These are phyloP conservation scores for Senecio squalidus DNA, from an alignment of 140 eudicot species.

Conservation along the genomic window DNA sequence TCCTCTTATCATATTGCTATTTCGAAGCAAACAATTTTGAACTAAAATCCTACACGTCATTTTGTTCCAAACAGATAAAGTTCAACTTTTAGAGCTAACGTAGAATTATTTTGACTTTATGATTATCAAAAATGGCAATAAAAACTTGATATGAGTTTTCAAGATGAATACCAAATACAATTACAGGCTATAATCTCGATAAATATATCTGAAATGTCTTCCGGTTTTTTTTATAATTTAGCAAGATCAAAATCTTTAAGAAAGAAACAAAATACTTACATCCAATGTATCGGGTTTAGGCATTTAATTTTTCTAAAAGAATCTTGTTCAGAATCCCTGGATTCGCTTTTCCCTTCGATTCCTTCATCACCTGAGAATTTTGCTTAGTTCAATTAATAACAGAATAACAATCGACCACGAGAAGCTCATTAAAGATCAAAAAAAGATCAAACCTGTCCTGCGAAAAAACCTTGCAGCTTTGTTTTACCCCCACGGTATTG, in stretches of 20 bases:
- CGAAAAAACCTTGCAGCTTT: conserved; percentile 78
- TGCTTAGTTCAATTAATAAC: conserved; percentile 5
- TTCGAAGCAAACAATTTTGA: too few species aligned
- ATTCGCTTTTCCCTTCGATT: conserved; percentile 93
- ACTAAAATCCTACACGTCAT: too few species aligned
- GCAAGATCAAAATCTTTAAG: too few species aligned
- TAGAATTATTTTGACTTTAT: too few species aligned
- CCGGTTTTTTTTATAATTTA: too few species aligned
- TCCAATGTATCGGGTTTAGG: conserved; percentile 36
- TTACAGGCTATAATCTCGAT: not conserved
- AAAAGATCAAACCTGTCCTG: conserved; percentile 72
- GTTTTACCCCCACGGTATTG: conserved; percentile 94
- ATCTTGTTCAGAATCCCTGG: conserved; percentile 89
- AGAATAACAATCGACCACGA: too few species aligned
- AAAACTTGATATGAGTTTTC: not conserved
- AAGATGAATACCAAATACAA: not conserved
- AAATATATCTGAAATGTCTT: not conserved
- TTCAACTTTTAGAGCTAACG: too few species aligned
- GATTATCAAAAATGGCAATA: not conserved
- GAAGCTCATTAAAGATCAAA: conserved; percentile 3
- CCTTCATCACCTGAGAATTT: conserved; percentile 75
- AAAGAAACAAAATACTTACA: not conserved
- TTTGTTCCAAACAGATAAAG: too few species aligned
- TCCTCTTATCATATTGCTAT: too few species aligned
- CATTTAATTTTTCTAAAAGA: conserved; percentile 68